Percentiles rank a stretch among this genome's conserved stretches.
Conservation (phyloP, 371 early-diverging fungal species). For the Mucor lusitanicus region DNA sequence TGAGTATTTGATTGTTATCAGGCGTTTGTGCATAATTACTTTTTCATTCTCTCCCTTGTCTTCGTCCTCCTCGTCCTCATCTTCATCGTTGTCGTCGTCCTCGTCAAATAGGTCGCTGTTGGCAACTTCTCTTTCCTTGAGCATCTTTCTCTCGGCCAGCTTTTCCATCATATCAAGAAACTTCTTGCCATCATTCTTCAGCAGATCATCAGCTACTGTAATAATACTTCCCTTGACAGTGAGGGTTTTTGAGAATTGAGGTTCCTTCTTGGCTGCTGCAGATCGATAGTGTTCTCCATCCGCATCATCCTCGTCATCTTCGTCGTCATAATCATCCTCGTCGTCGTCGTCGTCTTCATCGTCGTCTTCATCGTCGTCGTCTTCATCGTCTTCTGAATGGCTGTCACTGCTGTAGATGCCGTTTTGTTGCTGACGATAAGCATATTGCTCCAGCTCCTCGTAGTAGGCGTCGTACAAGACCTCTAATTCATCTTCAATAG, state of each 20-base stretch:
- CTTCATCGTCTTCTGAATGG: conserved; percentile 18
- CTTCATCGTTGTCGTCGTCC: conserved; percentile 48
- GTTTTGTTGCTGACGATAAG: conserved; percentile 72
- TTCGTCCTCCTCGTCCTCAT: conserved; percentile 64
- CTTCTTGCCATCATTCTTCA: conserved; percentile 91
- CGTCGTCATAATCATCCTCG: conserved; percentile 28
- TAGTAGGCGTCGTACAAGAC: conserved; percentile 91
- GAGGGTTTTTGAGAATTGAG: background rate
- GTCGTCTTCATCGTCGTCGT: conserved; percentile 8
- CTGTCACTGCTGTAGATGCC: conserved; percentile 4
- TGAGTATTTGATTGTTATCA: background rate
- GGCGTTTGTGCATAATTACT: background rate
- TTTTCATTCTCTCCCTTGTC: conserved; percentile 31
- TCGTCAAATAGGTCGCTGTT: conserved; percentile 72
- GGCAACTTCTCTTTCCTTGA: conserved; percentile 65
- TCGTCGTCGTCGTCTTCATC: conserved; percentile 17
- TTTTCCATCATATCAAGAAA: conserved; percentile 95
- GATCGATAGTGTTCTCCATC: conserved; percentile 33
- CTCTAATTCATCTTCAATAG: conserved; percentile 90
- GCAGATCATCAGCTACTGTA: conserved; percentile 88
- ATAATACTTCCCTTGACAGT: conserved; percentile 65
- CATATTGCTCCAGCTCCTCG: conserved; percentile 87
- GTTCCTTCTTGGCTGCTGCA: background rate
- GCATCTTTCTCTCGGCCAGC: conserved; percentile 84
- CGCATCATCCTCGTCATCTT: conserved; percentile 29